phyloP scores from a whole-genome alignment of 2,329 filamentous ascomycete species.

The Alternaria angustiovoidea region DNA sequence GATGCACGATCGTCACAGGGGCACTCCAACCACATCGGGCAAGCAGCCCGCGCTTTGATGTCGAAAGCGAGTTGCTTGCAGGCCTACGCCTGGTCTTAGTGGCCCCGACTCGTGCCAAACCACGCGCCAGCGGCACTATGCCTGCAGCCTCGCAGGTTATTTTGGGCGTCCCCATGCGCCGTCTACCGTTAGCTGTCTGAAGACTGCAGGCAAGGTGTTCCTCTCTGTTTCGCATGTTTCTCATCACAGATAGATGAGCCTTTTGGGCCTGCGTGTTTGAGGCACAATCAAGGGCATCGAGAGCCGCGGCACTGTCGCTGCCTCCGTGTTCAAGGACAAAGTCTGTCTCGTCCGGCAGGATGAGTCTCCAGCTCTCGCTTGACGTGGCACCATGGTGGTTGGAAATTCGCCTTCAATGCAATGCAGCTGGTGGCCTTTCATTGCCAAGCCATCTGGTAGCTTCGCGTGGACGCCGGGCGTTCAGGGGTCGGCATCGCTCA shows the following conservation, averaged over 20 bases:
- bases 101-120: constrained; percentile 12
- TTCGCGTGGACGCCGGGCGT: constrained; percentile 12
- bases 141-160: constrained; percentile 27
- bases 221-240: constrained; percentile 29
- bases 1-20: constrained; percentile 35
- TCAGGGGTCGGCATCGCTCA: constrained; percentile 16
- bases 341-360: background rate
- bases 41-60: constrained; percentile 19
- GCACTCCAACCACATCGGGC: constrained; percentile 22
- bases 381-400: constrained; percentile 24
- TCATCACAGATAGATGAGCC: constrained; percentile 9
- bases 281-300: background rate
- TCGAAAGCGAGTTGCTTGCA: constrained; percentile 20
- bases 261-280: constrained; percentile 3
- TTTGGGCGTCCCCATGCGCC: constrained; percentile 33
- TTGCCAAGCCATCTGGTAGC: constrained; percentile 21
- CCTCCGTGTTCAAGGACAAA: background rate
- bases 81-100: constrained; percentile 15
- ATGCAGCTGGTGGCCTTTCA: constrained; percentile 21
- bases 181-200: constrained; percentile 31
- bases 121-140: constrained; percentile 12
- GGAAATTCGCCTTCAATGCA: constrained; percentile 17
- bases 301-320: background rate
- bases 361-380: constrained; percentile 8
- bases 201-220: constrained; percentile 15